These are phyloP conservation scores for Exophiala spinifera DNA, from an alignment of 2,329 filamentous ascomycete genomes.

Conservation along the genomic window DNA sequence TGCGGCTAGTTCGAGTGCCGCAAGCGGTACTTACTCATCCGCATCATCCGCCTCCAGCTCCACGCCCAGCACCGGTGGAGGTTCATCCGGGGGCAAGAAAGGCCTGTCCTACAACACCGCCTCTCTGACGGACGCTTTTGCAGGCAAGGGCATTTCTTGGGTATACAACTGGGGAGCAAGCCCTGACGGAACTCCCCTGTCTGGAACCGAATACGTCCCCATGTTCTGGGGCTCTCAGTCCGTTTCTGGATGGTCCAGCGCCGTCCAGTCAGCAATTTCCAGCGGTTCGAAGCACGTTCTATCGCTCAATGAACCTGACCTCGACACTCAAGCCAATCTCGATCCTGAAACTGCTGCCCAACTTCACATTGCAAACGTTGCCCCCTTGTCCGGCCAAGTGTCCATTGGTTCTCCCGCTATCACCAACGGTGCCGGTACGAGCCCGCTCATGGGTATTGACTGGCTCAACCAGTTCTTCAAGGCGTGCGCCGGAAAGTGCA, in stretches of 20 bases:
- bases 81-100: conserved; percentile 31
- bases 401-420: conserved; percentile 43
- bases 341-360: conserved; percentile 36
- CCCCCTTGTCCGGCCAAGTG: conserved; percentile 36
- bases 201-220: conserved; percentile 42
- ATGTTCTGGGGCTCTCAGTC: conserved; percentile 44
- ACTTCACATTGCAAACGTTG: conserved; percentile 40
- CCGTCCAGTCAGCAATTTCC: conserved; percentile 31
- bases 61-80: conserved; percentile 11
- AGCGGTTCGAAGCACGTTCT: conserved; percentile 39
- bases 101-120: conserved; percentile 43
- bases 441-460: conserved; percentile 34
- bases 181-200: conserved; percentile 33
- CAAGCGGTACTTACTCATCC: background rate
- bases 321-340: conserved; percentile 39
- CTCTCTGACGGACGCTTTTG: conserved; percentile 34
- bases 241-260: conserved; percentile 36
- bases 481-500: conserved; percentile 38
- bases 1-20: conserved; percentile 4
- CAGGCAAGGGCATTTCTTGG: conserved; percentile 38
- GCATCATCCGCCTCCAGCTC: conserved; percentile 19
- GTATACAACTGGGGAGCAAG: conserved; percentile 46
- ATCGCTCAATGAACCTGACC: conserved; percentile 49
- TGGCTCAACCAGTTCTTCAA: conserved; percentile 43
- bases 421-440: conserved; percentile 36